Evolutionary conservation across 140 eudicot genomes (phyloP).

Genomic region (Ambrosia hybrid): DNA sequence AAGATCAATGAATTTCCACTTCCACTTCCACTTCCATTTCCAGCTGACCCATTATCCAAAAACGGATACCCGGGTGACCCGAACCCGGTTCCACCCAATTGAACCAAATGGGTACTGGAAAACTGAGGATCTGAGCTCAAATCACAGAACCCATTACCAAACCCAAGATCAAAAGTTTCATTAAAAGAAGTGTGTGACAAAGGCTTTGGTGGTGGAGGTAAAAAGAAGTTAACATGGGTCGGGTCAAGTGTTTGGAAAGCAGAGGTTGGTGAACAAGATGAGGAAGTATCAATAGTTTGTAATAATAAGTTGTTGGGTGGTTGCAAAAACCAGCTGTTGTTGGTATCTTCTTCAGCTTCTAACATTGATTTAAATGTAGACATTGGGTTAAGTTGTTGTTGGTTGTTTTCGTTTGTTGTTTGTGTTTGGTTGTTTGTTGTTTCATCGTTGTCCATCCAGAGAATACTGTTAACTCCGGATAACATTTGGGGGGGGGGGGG

Average conservation of each 20-base stretch:
- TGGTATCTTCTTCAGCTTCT: slow-evolving; percentile 46
- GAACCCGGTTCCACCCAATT: slow-evolving; percentile 47
- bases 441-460: slow-evolving; percentile 65
- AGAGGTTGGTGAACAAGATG: slow-evolving; percentile 18
- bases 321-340: slow-evolving; percentile 49
- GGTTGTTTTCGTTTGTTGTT: slow-evolving; percentile 30
- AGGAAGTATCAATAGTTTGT: slow-evolving; percentile 57
- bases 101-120: slow-evolving; percentile 49
- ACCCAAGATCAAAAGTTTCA: slow-evolving; percentile 52
- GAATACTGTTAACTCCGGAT: slow-evolving; percentile 44
- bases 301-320: slow-evolving; percentile 38
- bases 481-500: slow-evolving; percentile 38
- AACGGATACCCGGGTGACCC: slow-evolving; percentile 48
- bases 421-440: slow-evolving; percentile 36
- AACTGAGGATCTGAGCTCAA: slow-evolving; percentile 50
- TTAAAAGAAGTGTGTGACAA: slow-evolving; percentile 17
- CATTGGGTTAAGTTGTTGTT: slow-evolving; percentile 29
- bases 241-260: slow-evolving; percentile 65
- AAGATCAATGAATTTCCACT: slow-evolving; percentile 22
- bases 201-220: slow-evolving; percentile 37
- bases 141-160: slow-evolving; percentile 45
- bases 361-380: slow-evolving; percentile 69
- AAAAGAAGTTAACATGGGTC: slow-evolving; percentile 49
- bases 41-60: slow-evolving; percentile 37
- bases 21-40: too few relatives aligned